Conservation (phyloP, 805 yeast genomes). For the Scheffersomyces stipitis region DNA sequence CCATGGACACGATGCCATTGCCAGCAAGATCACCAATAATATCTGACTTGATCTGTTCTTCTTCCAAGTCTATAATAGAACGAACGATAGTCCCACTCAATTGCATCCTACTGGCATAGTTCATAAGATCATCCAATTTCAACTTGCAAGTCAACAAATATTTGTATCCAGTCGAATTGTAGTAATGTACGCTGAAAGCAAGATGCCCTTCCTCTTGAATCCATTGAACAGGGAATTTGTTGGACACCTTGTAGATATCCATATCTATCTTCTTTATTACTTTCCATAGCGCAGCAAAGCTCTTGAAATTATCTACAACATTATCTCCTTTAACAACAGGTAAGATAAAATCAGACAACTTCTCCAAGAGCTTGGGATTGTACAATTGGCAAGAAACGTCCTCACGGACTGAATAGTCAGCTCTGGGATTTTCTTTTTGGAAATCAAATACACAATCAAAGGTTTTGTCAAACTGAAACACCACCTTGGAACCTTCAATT, state of each 20-base stretch:
- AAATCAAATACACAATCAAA: constrained; percentile 6
- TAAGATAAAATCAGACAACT: background rate
- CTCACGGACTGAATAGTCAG: background rate
- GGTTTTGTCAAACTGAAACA: constrained; percentile 12
- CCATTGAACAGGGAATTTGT: constrained; percentile 26
- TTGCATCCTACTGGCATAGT: constrained; percentile 1
- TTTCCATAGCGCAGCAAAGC: constrained; percentile 18
- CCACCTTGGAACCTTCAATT: constrained; percentile 4
- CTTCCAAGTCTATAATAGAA: background rate
- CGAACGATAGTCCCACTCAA: background rate
- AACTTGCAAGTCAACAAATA: constrained; percentile 6
- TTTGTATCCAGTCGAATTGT: constrained; percentile 13
- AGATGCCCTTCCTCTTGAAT: constrained; percentile 6
- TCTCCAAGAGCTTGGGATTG: no score
- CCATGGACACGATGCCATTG: background rate
- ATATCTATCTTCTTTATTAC: constrained; percentile 20
- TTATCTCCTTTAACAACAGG: background rate
- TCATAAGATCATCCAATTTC: constrained; percentile 2
- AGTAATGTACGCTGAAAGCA: constrained; percentile 14
- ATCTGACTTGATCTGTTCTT: constrained; percentile 2
- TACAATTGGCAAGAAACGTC: background rate
- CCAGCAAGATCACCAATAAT: constrained; percentile 1
- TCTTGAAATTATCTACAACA: constrained; percentile 15
- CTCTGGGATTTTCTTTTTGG: background rate
- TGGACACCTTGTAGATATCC: constrained; percentile 28